Percentiles rank a stretch among this genome's conserved stretches.
Conservation (phyloP, 257 asterid genomes). For the Rauvolfia tetraphylla region DNA sequence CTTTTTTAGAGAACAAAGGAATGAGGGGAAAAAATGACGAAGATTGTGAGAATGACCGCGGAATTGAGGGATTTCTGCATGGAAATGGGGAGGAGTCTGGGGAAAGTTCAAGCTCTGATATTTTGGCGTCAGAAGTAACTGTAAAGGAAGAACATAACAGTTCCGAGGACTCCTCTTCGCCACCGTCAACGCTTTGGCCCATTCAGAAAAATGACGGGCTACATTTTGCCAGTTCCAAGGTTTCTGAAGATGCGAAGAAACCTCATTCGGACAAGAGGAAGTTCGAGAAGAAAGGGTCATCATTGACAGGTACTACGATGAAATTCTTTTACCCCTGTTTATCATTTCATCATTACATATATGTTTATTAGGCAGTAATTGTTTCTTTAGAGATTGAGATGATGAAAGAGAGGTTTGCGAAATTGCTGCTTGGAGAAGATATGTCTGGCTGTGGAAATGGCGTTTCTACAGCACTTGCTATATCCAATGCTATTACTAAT, state of each 20-base stretch:
- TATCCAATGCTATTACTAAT: conserved; percentile 91
- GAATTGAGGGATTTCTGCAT: conserved; percentile 17
- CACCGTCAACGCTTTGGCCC: conserved; percentile 43
- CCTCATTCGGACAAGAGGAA: conserved; percentile 35
- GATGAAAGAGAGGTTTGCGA: conserved; percentile 85
- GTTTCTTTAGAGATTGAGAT: conserved; percentile 53
- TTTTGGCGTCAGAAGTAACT: conserved; percentile 50
- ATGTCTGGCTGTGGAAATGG: conserved; percentile 94
- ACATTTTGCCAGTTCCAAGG: conserved; percentile 24
- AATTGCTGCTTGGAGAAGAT: conserved; percentile 82
- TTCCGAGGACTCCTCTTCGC: conserved; percentile 48
- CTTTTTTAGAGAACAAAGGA: conserved; percentile 21
- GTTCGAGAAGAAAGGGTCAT: conserved; percentile 53
- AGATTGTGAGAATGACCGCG: conserved; percentile 15
- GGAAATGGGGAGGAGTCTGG: conserved; percentile 34
- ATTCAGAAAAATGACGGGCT: conserved; percentile 27
- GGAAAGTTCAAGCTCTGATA: conserved; percentile 48
- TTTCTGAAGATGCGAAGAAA: conserved; percentile 31
- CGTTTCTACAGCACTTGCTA: conserved; percentile 72
- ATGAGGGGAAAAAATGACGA: conserved; percentile 9
- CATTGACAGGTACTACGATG: conserved; percentile 46
- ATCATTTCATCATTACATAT: not conserved
- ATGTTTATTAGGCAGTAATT: not conserved
- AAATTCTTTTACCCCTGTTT: not conserved
- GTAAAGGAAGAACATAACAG: conserved; percentile 42